Evolutionary conservation across 768 basidiomycete genomes (phyloP).

Genomic region (Boletus rubroflammeus): DNA sequence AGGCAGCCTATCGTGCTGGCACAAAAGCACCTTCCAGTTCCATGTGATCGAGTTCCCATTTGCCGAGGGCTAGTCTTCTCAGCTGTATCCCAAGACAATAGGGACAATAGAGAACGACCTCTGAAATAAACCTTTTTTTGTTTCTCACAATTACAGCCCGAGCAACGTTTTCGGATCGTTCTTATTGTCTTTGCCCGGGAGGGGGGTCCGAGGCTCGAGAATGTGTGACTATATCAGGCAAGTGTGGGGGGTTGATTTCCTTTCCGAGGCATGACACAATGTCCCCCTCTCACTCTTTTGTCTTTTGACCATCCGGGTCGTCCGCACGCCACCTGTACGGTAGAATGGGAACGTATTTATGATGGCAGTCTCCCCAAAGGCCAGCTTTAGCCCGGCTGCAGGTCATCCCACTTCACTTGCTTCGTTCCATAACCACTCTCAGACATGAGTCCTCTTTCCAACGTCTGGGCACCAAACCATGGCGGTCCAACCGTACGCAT

Average conservation of each 20-base stretch:
- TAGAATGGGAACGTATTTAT: conserved; percentile 27
- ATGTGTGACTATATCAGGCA: conserved; percentile 3
- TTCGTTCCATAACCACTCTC: neutral
- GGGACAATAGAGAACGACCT: conserved; percentile 23
- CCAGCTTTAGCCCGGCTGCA: conserved; percentile 8
- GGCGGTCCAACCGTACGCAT: conserved; percentile 2
- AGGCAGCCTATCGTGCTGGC: conserved; percentile 9
- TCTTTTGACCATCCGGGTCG: conserved; percentile 27
- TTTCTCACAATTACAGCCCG: conserved; percentile 8
- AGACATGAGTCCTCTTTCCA: conserved; percentile 16
- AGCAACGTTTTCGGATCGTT: conserved; percentile 9
- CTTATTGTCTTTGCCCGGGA: conserved; percentile 26
- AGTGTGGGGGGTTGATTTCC: conserved; percentile 3
- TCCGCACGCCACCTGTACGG: conserved; percentile 7
- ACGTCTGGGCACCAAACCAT: conserved; percentile 5
- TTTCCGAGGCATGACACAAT: neutral
- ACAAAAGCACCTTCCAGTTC: neutral
- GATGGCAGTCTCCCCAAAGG: neutral
- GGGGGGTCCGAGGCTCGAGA: neutral
- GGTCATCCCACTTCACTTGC: conserved; percentile 7
- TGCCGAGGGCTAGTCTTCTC: conserved; percentile 5
- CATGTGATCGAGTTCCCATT: neutral
- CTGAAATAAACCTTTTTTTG: conserved; percentile 9
- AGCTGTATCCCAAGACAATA: conserved; percentile 17
- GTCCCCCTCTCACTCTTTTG: conserved; percentile 22